phyloP scores from a whole-genome alignment of 2,329 filamentous ascomycete species.

The Chrysoporthe puriensis region DNA sequence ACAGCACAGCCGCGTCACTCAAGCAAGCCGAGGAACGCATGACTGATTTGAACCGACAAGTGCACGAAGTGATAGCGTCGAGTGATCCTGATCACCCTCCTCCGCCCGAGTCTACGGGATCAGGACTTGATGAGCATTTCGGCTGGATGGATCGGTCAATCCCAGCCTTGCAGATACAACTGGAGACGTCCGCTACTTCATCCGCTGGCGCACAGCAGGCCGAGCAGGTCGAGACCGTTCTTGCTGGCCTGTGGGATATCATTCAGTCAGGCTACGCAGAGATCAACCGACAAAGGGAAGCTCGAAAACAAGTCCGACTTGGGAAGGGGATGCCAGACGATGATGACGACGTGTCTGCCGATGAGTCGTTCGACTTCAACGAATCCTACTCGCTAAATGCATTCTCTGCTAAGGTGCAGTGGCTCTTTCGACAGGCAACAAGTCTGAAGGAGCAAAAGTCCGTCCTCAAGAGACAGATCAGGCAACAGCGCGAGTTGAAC shows the following conservation, averaged over 20 bases:
- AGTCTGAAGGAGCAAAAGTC: constrained; percentile 84
- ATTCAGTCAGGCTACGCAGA: constrained; percentile 60
- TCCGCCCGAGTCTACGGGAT: constrained; percentile 60
- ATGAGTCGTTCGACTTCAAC: constrained; percentile 60
- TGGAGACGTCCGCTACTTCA: constrained; percentile 42
- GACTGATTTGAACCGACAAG: constrained; percentile 64
- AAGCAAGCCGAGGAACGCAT: constrained; percentile 59
- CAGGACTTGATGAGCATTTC: constrained; percentile 68
- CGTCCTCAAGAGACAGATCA: constrained; percentile 88
- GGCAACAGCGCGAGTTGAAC: constrained; percentile 92
- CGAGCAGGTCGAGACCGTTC: constrained; percentile 60
- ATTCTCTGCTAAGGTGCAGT: constrained; percentile 79
- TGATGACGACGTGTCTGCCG: constrained; percentile 65
- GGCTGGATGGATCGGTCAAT: constrained; percentile 69
- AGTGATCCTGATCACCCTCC: constrained; percentile 54
- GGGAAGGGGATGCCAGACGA: constrained; percentile 59
- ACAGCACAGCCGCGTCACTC: constrained; percentile 33
- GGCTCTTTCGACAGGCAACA: constrained; percentile 76
- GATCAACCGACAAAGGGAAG: constrained; percentile 56
- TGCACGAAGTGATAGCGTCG: constrained; percentile 61
- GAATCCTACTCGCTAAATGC: constrained; percentile 73
- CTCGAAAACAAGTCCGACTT: constrained; percentile 54
- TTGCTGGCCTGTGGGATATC: constrained; percentile 61
- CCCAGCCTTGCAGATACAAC: constrained; percentile 49
- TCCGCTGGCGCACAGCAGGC: constrained; percentile 43